Evolutionary conservation across 345 rosid species (phyloP), one percentile per base, ranked within the genome.

Genomic region (Corchorus olitorius): DNA sequence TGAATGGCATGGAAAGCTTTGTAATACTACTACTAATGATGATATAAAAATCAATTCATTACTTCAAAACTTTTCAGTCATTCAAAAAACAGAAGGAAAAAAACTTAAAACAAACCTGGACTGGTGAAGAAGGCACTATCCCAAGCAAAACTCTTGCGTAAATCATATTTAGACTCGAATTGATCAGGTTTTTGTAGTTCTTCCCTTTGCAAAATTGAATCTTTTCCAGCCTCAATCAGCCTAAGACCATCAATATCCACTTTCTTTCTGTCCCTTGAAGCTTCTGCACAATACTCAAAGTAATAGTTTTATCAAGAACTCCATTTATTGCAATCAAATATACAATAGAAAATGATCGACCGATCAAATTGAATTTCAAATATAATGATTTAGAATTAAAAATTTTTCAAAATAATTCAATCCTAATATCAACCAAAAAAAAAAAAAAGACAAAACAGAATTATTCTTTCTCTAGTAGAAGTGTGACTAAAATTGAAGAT

Each of bases 101-200:
- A 27, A 27, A 27, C 27, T 27, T 27, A 27, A 27, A 27, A 55
- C 66, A 22, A 69, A 87, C 92, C 94, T 70, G 93, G 90, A 74
- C 84, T 88, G 0, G 91, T 86, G 84, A 85, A 89, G 64, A 92
- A 92, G 12, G 92, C 92, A 61, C 79, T 84, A 76, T 90, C 89
- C 97, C 97, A 92, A 5, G 93, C 94, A 73, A 92, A 80, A 85
- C 97, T 90, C 79, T 81, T 77, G 76, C 97, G 89, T 70, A 78
- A 78, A 63, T 83, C 82, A 67, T 60, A 75, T 61, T 62, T 49
- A 15, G 80, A 56, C 22, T 75, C 64, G 13, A 60, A 33, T 35
- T 8, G 70, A 4, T 39, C 13, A 43, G 27, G 61, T 34, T 6
- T 61, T 60, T 49, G 19, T 46, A 45, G 56, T 59, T 70, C 43